Percentiles rank a stretch among this genome's conserved stretches.
Conservation (phyloP, 2,329 filamentous ascomycete species). For the Metarhizium guizhouense region DNA sequence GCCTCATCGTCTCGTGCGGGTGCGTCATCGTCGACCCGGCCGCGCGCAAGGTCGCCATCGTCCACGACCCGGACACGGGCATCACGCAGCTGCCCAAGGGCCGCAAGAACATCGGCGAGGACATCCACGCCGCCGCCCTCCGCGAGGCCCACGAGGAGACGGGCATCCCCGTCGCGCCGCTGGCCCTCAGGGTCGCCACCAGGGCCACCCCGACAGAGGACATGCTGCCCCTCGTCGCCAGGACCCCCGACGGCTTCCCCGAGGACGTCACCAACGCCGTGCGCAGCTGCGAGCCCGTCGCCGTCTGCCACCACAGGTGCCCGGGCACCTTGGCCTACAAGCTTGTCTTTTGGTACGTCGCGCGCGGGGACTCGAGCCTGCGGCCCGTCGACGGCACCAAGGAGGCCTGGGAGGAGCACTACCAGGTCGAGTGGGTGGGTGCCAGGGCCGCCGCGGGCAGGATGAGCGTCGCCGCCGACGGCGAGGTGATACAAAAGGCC, state of each 20-base stretch:
- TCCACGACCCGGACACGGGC: slow-evolving; percentile 32
- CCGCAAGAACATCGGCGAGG: slow-evolving; percentile 37
- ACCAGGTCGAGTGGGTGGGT: slow-evolving; percentile 15
- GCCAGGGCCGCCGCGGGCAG: slow-evolving; percentile 12
- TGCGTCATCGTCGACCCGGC: slow-evolving; percentile 33
- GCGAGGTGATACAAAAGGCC: slow-evolving; percentile 18
- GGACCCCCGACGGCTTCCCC: background rate
- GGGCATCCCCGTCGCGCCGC: slow-evolving; percentile 28
- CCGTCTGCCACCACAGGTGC: slow-evolving; percentile 26
- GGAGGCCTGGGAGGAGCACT: slow-evolving; percentile 20
- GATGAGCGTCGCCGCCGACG: slow-evolving; percentile 15
- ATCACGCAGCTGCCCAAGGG: slow-evolving; percentile 40
- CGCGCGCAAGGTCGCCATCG: slow-evolving; percentile 28
- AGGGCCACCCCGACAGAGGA: slow-evolving; percentile 19
- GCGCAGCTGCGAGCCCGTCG: slow-evolving; percentile 26
- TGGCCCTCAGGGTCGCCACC: slow-evolving; percentile 32
- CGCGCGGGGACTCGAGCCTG: slow-evolving; percentile 19
- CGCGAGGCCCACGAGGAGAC: slow-evolving; percentile 41
- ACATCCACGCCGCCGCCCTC: slow-evolving; percentile 30
- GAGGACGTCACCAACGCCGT: slow-evolving; percentile 19
- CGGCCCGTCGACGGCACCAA: slow-evolving; percentile 16
- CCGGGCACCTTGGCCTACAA: slow-evolving; percentile 26
- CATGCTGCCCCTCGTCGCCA: slow-evolving; percentile 1
- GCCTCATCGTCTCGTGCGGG: slow-evolving; percentile 36
- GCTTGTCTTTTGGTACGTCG: slow-evolving; percentile 31